phyloP scores from a whole-genome alignment of 371 early-diverging fungal genomes.

The Smittium culicis region DNA sequence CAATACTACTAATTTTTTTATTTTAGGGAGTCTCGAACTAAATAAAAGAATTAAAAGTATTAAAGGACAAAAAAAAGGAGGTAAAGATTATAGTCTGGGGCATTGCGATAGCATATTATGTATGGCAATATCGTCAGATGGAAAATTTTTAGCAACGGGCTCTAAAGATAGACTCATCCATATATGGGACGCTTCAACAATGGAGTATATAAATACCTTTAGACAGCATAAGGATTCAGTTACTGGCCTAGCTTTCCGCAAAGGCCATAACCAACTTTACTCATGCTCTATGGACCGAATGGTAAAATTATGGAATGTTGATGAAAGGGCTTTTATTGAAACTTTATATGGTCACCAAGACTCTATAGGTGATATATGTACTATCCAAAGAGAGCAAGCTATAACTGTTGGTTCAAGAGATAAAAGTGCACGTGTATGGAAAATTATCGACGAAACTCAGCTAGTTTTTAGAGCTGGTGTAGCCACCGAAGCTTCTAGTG shows the following conservation, averaged over 20 bases:
- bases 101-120: slow-evolving; percentile 71
- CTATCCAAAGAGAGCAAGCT: slow-evolving; percentile 74
- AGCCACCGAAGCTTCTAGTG: slow-evolving; percentile 19
- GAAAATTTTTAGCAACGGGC: slow-evolving; percentile 66
- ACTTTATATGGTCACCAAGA: slow-evolving; percentile 97
- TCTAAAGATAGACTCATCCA: slow-evolving; percentile 80
- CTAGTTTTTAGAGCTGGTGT: slow-evolving; percentile 78
- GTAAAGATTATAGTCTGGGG: slow-evolving; percentile 32
- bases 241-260: slow-evolving; percentile 72
- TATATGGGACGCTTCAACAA: slow-evolving; percentile 71
- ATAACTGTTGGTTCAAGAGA: slow-evolving; percentile 87
- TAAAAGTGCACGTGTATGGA: slow-evolving; percentile 82
- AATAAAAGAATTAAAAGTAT: slow-evolving; percentile 28
- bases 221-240: slow-evolving; percentile 85
- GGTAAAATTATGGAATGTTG: slow-evolving; percentile 90
- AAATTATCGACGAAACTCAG: slow-evolving; percentile 85
- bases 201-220: slow-evolving; percentile 55
- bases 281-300: slow-evolving; percentile 83
- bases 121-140: slow-evolving; percentile 69
- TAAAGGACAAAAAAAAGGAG: slow-evolving; percentile 15
- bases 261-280: slow-evolving; percentile 63
- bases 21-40: slow-evolving; percentile 43
- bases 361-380: slow-evolving; percentile 56
- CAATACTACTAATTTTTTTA: slow-evolving; percentile 9
- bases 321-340: slow-evolving; percentile 81